Evolutionary conservation across 225 moss, liverwort and hornwort genomes (phyloP).

Genomic region (Neckera pumila): DNA sequence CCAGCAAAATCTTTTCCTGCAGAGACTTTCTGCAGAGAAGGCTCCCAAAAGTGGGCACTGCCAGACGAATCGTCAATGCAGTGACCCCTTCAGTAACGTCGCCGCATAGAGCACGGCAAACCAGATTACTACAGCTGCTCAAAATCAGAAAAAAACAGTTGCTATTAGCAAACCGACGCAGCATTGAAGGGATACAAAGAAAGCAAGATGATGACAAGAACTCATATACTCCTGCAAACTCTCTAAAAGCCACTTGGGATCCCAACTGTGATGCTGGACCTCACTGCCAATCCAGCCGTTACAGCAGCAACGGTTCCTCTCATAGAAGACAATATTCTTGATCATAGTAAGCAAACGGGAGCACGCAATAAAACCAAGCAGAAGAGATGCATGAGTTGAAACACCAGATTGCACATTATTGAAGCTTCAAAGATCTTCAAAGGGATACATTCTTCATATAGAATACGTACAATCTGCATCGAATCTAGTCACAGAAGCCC

Average conservation of each 20-base stretch:
- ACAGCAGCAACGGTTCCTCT: neutral
- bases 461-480: slow-evolving; percentile 20
- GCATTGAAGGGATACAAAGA: neutral
- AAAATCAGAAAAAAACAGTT: neutral
- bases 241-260: slow-evolving; percentile 9
- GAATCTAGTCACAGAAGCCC: slow-evolving; percentile 7
- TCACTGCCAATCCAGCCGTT: neutral
- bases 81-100: neutral
- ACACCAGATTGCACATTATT: neutral
- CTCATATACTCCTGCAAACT: neutral
- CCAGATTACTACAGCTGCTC: slow-evolving; percentile 12
- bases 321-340: neutral
- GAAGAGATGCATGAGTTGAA: neutral
- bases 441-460: slow-evolving; percentile 12
- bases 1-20: neutral
- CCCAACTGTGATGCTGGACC: slow-evolving; percentile 5
- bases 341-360: neutral
- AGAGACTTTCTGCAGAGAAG: neutral
- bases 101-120: slow-evolving; percentile 2
- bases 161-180: slow-evolving; percentile 13
- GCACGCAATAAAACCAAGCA: neutral
- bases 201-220: neutral
- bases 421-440: slow-evolving; percentile 3
- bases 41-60: neutral
- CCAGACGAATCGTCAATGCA: neutral